These are phyloP conservation scores for Suhomyces chickasaworum DNA, from an alignment of 1,139 yeast species.

Conservation along the genomic window DNA sequence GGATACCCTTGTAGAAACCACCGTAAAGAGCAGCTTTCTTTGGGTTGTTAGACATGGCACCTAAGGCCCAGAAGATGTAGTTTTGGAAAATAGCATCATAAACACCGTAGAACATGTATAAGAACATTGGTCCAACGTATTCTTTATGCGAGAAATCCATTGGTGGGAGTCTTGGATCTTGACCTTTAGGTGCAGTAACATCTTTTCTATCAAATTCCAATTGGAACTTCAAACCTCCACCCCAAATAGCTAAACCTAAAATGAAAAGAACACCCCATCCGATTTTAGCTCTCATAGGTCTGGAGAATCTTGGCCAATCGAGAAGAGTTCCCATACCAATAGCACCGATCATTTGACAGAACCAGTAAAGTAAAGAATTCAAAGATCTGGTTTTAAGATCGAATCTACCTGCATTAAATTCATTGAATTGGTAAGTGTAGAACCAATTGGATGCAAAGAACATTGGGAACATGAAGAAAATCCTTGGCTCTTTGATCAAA, in stretches of 20 bases:
- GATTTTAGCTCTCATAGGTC: conserved; percentile 49
- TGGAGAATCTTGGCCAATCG: conserved; percentile 44
- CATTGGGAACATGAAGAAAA: conserved; percentile 56
- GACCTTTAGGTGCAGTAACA: conserved; percentile 19
- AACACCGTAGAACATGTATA: conserved; percentile 61
- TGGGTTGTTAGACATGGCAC: conserved; percentile 59
- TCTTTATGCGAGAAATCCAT: conserved; percentile 48
- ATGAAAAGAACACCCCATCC: conserved; percentile 49
- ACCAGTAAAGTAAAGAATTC: conserved; percentile 62
- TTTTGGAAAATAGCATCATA: conserved; percentile 63
- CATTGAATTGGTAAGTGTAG: conserved; percentile 64
- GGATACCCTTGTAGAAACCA: conserved; percentile 64
- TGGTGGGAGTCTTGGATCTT: conserved; percentile 22
- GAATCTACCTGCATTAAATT: conserved; percentile 57
- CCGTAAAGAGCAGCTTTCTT: conserved; percentile 59
- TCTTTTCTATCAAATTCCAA: conserved; percentile 44
- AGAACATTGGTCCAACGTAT: conserved; percentile 61
- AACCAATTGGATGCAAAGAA: conserved; percentile 67
- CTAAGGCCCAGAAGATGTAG: conserved; percentile 57
- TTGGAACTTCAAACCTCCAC: conserved; percentile 61
- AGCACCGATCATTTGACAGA: conserved; percentile 62
- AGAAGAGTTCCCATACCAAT: conserved; percentile 48
- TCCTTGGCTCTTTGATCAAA: conserved; percentile 49
- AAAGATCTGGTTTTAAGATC: conserved; percentile 61
- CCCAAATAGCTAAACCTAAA: conserved; percentile 56